These are phyloP conservation scores for Candida railenensis DNA, from an alignment of 805 yeast genomes.

Conservation along the genomic window DNA sequence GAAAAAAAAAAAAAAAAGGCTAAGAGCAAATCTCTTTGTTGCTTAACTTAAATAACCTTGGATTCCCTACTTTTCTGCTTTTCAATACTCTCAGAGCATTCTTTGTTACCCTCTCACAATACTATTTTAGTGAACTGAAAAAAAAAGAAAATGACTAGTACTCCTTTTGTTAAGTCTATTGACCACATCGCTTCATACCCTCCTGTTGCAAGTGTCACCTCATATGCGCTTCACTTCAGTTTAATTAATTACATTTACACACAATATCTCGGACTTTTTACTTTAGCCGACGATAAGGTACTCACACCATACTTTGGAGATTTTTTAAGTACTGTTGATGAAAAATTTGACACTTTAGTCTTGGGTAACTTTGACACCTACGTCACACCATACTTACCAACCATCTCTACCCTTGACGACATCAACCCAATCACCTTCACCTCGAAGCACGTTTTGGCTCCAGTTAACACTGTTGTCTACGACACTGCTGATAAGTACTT, in stretches of 20 bases:
- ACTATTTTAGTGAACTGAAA: not conserved
- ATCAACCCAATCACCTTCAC: conserved; percentile 8
- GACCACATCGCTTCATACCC: conserved; percentile 33
- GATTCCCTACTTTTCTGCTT: not conserved
- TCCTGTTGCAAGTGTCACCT: conserved; percentile 20
- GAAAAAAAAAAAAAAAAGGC: too few relatives aligned
- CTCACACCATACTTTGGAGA: conserved; percentile 19
- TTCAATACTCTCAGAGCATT: not conserved
- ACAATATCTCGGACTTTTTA: conserved; percentile 20
- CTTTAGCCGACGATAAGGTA: conserved; percentile 20
- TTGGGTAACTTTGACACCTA: conserved; percentile 23
- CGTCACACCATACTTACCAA: conserved; percentile 10
- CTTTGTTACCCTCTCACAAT: not conserved
- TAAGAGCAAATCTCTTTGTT: not conserved
- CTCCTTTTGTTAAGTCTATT: conserved; percentile 17
- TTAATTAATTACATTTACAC: conserved; percentile 22
- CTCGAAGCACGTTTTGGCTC: conserved; percentile 9
- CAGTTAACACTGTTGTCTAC: conserved; percentile 14
- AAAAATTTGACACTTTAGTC: conserved; percentile 20
- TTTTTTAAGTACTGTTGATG: conserved; percentile 20
- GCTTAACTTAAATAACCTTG: not conserved
- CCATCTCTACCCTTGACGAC: conserved; percentile 7
- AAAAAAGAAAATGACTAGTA: not conserved
- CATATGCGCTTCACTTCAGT: conserved; percentile 24
- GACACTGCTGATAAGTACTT: conserved; percentile 20